Evolutionary conservation across 768 basidiomycete genomes (phyloP), one percentile per base, ranked within the genome.

Genomic region (Leucosporidium yakuticum): DNA sequence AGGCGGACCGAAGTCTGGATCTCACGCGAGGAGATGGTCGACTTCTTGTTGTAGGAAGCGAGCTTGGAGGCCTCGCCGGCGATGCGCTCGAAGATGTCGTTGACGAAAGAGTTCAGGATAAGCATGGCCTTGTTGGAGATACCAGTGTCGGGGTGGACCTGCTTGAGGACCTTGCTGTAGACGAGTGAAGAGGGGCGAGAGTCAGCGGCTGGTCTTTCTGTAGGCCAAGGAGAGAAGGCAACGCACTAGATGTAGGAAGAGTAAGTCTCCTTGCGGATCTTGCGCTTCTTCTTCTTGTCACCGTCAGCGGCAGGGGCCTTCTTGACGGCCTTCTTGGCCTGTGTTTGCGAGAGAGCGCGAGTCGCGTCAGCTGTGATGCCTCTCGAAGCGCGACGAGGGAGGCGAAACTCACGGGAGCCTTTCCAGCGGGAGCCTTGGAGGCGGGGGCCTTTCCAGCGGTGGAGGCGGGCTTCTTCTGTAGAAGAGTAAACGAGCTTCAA

Each of bases 81-180:
- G 48, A 92, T 84, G 78, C 92, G 78, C 77, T 92, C 91, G 32
- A 92, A 83, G 63, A 91, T 89, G 61, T 88, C 88, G 67, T 89
- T 86, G 66, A 90, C 75, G 73, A 76, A 76, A 49, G 34, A 63
- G 70, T 76, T 76, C 62, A 76, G 69, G 59, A 76, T 74, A 63
- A 73, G 67, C 75, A 76, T 76, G 7, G 74, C 75, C 75, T 76
- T 90, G 87, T 96, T 97, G 64, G 93, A 94, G 82, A 97, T 97
- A 87, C 94, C 95, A 60, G 91, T 98, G 77, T 97, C 95, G 61
- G 94, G 92, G 83, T 97, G 95, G 68, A 97, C 94, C 82, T 97
- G 75, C 73, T 76, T 76, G 48, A 76, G 65, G 63, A 76, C 75
- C 67, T 75, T 75, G 74, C n/a, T n/a, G n/a, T n/a, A n/a, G n/a